These are phyloP conservation scores for Naganishia onofrii DNA, from an alignment of 768 basidiomycete genomes.

Conservation along the genomic window DNA sequence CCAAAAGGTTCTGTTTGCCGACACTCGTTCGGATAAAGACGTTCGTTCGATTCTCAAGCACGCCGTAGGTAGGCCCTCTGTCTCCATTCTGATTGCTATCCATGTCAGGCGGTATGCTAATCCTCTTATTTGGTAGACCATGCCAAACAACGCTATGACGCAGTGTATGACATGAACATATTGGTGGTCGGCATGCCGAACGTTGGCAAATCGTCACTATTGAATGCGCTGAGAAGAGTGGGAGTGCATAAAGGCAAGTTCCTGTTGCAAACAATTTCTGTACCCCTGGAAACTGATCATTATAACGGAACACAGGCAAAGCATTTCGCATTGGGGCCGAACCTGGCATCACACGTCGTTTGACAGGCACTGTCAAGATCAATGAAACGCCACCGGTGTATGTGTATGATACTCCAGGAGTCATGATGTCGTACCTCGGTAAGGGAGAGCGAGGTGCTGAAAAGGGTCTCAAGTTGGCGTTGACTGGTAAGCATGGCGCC, in stretches of 20 bases:
- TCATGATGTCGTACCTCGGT: slow-evolving; percentile 94
- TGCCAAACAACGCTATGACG: slow-evolving; percentile 65
- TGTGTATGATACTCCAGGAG: slow-evolving; percentile 91
- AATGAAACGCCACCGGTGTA: slow-evolving; percentile 75
- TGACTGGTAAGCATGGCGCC: slow-evolving; percentile 67
- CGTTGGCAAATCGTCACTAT: slow-evolving; percentile 91
- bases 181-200: slow-evolving; percentile 95
- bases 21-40: slow-evolving; percentile 51
- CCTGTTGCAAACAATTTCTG: background rate
- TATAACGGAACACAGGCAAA: slow-evolving; percentile 58
- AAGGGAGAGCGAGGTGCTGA: slow-evolving; percentile 81
- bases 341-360: slow-evolving; percentile 82
- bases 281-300: background rate
- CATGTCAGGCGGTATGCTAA: background rate
- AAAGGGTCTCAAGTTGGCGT: slow-evolving; percentile 83
- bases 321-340: slow-evolving; percentile 82
- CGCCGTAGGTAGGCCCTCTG: slow-evolving; percentile 50
- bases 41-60: slow-evolving; percentile 49
- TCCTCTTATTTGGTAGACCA: slow-evolving; percentile 57
- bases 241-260: slow-evolving; percentile 81
- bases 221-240: slow-evolving; percentile 82
- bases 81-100: background rate
- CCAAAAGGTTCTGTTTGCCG: slow-evolving; percentile 53
- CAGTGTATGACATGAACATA: slow-evolving; percentile 73
- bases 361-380: slow-evolving; percentile 85